phyloP scores from a whole-genome alignment of 805 yeast genomes.

The Wickerhamiella occidentalis region DNA sequence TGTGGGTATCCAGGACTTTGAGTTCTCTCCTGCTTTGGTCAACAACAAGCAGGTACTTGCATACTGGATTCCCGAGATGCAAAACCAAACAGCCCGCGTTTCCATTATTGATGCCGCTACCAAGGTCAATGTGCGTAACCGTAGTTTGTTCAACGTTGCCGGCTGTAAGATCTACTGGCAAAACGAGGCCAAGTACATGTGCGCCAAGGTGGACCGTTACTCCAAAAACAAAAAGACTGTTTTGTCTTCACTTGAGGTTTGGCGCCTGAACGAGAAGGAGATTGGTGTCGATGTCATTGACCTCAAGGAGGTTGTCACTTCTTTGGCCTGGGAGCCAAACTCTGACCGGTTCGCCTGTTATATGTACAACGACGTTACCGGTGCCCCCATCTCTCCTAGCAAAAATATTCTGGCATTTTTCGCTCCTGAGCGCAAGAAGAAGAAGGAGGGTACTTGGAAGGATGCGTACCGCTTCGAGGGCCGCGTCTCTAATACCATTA shows the following conservation, averaged over 20 bases:
- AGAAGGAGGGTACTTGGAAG: slow-evolving; percentile 45
- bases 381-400: slow-evolving; percentile 17
- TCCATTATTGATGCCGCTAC: slow-evolving; percentile 79
- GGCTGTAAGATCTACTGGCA: slow-evolving; percentile 93
- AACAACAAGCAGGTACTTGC: slow-evolving; percentile 56
- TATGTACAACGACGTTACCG: slow-evolving; percentile 37
- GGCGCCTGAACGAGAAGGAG: slow-evolving; percentile 75
- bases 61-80: slow-evolving; percentile 93
- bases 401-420: slow-evolving; percentile 60
- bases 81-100: slow-evolving; percentile 91
- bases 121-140: slow-evolving; percentile 72
- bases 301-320: slow-evolving; percentile 73
- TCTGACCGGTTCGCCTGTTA: slow-evolving; percentile 77
- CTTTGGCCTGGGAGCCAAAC: slow-evolving; percentile 93
- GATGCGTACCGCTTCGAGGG: slow-evolving; percentile 45
- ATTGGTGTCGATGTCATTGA: slow-evolving; percentile 93
- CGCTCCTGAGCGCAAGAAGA: slow-evolving; percentile 57
- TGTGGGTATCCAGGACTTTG: slow-evolving; percentile 79
- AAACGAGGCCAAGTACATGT: slow-evolving; percentile 64
- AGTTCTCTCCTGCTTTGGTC: slow-evolving; percentile 87
- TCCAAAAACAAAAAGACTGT: slow-evolving; percentile 88
- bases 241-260: slow-evolving; percentile 84
- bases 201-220: slow-evolving; percentile 94
- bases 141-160: slow-evolving; percentile 87
- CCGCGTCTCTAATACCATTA: slow-evolving; percentile 57